Conservation (phyloP, 2,329 filamentous ascomycete species). For the Canariomyces notabilis region DNA sequence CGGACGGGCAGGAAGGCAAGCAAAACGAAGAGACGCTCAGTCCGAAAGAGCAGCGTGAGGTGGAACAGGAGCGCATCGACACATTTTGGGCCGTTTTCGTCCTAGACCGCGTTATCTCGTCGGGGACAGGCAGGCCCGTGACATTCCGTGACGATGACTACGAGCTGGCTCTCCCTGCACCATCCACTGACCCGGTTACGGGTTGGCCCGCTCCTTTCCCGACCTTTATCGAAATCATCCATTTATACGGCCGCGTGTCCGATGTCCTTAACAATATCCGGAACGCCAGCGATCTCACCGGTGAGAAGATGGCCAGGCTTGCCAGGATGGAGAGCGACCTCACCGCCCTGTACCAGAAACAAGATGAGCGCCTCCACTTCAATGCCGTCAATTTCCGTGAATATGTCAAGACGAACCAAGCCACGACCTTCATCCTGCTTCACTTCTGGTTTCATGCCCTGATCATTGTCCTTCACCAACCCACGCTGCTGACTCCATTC, state of each 20-base stretch:
- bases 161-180: slow-evolving; percentile 64
- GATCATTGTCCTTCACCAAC: slow-evolving; percentile 80
- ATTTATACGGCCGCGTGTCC: slow-evolving; percentile 78
- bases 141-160: slow-evolving; percentile 82
- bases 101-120: slow-evolving; percentile 80
- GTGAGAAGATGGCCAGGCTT: slow-evolving; percentile 66
- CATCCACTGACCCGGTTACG: slow-evolving; percentile 47
- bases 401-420: slow-evolving; percentile 74
- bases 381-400: slow-evolving; percentile 82
- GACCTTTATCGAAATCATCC: slow-evolving; percentile 74
- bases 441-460: slow-evolving; percentile 88
- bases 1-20: slow-evolving; percentile 29
- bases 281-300: slow-evolving; percentile 66
- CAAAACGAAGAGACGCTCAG: slow-evolving; percentile 39
- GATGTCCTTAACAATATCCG: slow-evolving; percentile 80
- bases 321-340: slow-evolving; percentile 76
- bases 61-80: slow-evolving; percentile 77
- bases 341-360: slow-evolving; percentile 64
- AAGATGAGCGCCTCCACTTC: slow-evolving; percentile 73
- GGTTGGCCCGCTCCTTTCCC: slow-evolving; percentile 76
- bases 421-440: slow-evolving; percentile 79
- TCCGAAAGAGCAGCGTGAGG: slow-evolving; percentile 53
- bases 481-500: slow-evolving; percentile 75
- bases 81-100: slow-evolving; percentile 91
- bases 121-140: slow-evolving; percentile 77